These are phyloP conservation scores for Tylopilus plumbeoviolaceoides DNA, from an alignment of 768 basidiomycete species.

Conservation along the genomic window DNA sequence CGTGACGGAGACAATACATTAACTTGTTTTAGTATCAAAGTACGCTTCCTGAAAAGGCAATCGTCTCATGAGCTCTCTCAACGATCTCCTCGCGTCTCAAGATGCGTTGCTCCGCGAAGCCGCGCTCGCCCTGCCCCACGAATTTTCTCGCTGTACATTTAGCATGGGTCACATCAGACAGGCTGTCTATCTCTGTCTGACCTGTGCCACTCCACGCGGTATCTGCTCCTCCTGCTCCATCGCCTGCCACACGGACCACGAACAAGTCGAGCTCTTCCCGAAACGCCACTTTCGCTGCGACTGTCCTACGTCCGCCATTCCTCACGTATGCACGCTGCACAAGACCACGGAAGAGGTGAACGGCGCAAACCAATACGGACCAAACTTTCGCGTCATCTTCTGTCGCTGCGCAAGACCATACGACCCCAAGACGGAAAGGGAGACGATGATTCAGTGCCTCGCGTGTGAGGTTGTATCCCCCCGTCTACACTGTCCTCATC, in stretches of 20 bases:
- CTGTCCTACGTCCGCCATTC: conserved; percentile 66
- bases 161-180: conserved; percentile 60
- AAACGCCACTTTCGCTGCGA: conserved; percentile 83
- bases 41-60: not conserved
- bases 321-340: conserved; percentile 64
- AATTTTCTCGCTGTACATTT: conserved; percentile 66
- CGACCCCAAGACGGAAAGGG: conserved; percentile 65
- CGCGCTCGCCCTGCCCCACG: conserved; percentile 52
- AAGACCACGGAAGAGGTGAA: conserved; percentile 51
- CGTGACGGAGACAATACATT: not conserved
- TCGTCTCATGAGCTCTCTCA: conserved; percentile 35
- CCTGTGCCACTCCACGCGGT: conserved; percentile 64
- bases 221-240: conserved; percentile 82
- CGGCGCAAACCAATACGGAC: conserved; percentile 58
- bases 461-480: conserved; percentile 64
- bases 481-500: no score
- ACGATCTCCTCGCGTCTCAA: conserved; percentile 25
- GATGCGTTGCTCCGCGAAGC: conserved; percentile 32
- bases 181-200: conserved; percentile 76
- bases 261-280: conserved; percentile 84
- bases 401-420: conserved; percentile 74
- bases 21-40: not conserved
- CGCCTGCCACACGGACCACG: conserved; percentile 83
- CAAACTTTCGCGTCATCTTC: conserved; percentile 68
- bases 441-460: conserved; percentile 89